Evolutionary conservation across 768 basidiomycete species (phyloP), one percentile per base, ranked within the genome.

Genomic region (Pleurotus platypus): DNA sequence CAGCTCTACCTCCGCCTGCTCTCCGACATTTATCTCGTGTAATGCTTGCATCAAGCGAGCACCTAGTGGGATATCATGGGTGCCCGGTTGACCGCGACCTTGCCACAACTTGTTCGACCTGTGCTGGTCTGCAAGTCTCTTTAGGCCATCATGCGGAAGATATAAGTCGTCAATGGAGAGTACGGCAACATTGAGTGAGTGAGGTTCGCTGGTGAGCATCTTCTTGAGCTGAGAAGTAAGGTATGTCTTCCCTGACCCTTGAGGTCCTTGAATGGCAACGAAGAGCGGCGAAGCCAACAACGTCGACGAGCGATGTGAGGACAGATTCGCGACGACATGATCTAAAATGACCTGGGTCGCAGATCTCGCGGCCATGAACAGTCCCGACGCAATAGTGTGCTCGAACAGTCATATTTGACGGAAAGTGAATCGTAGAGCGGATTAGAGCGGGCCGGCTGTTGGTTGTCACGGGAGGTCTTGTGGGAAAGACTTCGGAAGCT

Each of bases 1-100:
- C 9, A 96, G 68, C 45, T 78, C 72, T 24, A 90, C 73, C 12
- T 30, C 66, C 20, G 4, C 27, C 12, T 38, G 51, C 18, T n/a
- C 43, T 9, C 37, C 55, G 15, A 30, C 46, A 26, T 61, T 61
- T 39, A 61, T 61, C 4, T 68, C 59, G 64, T 76, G 75, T 55
- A 97, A 70, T 4, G 75, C 67, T 8, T 66, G 59, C 30, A 95
- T 66, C 38, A 88, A 64, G 5, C 74, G 60, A 1, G 75, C 60
- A 8, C 89, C 92, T 11, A 97, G 81, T 1, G 69, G 64, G 27
- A 91, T 69, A 66, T 98, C 95, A 67, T 98, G 94, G 6, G 94
- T 98, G 1, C 95, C 94, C 0, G 94, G 94, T 62, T 87, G 92
- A 0, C 94, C 94, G n/a, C 94, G 83, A 8, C 95, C 94, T 5